Evolutionary conservation across 2,329 filamentous ascomycete species (phyloP), one percentile per base, ranked within the genome.

Genomic region (Akanthomyces uredinophilus): DNA sequence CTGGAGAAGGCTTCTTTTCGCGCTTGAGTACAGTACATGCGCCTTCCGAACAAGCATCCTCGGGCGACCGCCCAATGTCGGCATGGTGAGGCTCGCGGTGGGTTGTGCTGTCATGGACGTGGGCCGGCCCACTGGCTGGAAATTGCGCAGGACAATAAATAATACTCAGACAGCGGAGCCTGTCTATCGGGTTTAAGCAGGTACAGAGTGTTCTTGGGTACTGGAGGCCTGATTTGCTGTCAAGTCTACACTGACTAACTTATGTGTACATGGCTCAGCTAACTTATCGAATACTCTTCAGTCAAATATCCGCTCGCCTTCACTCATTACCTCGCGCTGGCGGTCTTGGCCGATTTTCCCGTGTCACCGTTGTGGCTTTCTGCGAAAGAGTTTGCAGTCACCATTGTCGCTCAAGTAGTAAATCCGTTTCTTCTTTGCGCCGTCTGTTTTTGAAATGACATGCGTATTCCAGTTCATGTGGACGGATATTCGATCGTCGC

Each of bases 391-490:
- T 18, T 5, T 43, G 39, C 52, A 55, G 11, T 41, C 27, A 6
- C 35, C 52, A 4, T 41, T 3, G 29, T 41, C 35, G 52, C 43
- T 35, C 22, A 41, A 43, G 22, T 55, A 55, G 35, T 55, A 55
- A 24, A 55, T 55, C 1, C n/a, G 14, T 20, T 55, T 55, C 35
- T 54, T 24, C 35, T 41, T 55, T 10, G 52, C 52, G 2, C 52
- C 52, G 3, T 55, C 52, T 6, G 29, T 16, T 32, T 54, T 54
- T 6, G 35, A 39, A 27, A 54, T 39, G 18, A n/a, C 13, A 16
- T 41, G 35, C 13, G 52, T 55, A 16, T 24, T 24, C 52, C 52
- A 55, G 11, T 55, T 55, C 52, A 55, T 55, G 20, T 55, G 52
- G 2, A 43, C 52, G 10, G 39, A 27, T 39, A 55, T 24, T 24